Conservation (phyloP, 768 basidiomycete genomes). For the Hygrophoropsis aurantiaca region DNA sequence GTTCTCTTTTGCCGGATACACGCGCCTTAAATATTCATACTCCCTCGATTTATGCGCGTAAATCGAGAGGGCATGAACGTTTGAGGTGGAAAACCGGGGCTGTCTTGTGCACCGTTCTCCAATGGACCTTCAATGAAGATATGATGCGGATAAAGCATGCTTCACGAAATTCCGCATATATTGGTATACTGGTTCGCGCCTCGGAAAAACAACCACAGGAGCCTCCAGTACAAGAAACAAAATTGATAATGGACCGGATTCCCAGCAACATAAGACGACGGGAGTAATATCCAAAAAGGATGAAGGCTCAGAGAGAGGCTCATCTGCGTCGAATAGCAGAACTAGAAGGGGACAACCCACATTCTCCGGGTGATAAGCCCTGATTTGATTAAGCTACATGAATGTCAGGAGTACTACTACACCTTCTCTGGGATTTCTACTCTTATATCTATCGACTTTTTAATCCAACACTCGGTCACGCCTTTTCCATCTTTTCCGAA, state of each 20-base stretch:
- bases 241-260: conserved; percentile 37
- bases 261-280: conserved; percentile 45
- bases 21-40: too few species aligned
- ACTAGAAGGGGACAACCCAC: too few species aligned
- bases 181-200: not conserved
- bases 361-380: too few species aligned
- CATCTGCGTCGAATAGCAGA: conserved; percentile 58
- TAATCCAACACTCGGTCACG: conserved; percentile 59
- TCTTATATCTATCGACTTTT: conserved; percentile 1
- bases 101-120: conserved; percentile 58
- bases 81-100: too few species aligned
- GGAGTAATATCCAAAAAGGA: conserved; percentile 67
- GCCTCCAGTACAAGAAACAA: conserved; percentile 11
- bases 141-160: conserved; percentile 61
- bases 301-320: conserved; percentile 56
- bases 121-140: conserved; percentile 69
- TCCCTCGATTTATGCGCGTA: too few species aligned
- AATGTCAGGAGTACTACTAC: conserved; percentile 18
- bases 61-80: too few species aligned
- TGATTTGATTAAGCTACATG: too few species aligned
- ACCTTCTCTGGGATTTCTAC: not conserved
- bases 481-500: conserved; percentile 58
- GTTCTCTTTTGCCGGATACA: too few species aligned
- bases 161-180: conserved; percentile 31
- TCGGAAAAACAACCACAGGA: conserved; percentile 4